Evolutionary conservation across 495 filamentous ascomycete species (phyloP), one percentile per base, ranked within the genome.

Genomic region (Penicillium samsonianum): DNA sequence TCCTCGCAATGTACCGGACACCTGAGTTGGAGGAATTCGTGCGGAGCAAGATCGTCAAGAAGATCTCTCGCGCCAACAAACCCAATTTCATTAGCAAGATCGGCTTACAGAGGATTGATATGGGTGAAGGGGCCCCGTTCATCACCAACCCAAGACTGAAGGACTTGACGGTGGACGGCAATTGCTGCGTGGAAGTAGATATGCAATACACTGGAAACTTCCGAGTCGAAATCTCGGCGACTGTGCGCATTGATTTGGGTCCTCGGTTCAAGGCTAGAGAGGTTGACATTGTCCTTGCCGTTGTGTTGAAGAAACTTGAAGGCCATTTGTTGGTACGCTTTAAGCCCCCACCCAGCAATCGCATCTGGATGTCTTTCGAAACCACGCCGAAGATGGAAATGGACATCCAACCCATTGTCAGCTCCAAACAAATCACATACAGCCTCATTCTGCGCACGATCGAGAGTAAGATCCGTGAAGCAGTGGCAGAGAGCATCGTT

Each of bases 331-430:
- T 96, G 55, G 77, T 97, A 53, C 87, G 89, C 53, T 87, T 96
- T 71, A 98, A 98, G 69, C 92, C 94, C 22, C 90, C 94, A 31
- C 94, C 94, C 1, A 96, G 90, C 73, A 98, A 98, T 70, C 85
- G 94, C 25, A 69, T 96, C 38, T 98, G 94, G 94, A 84, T 98
- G 62, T 86, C 92, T 14, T 98, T 98, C 62, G 89, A 95, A 66
- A 85, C 85, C 9, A 89, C 89, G 83, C 94, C 94, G 7, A 91
- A 90, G 60, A 90, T 98, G 76, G 91, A 91, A 48, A 86, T 98
- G 79, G 83, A 85, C 20, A 91, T 98, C 47, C 89, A 97, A 67
- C 94, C 94, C 6, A 91, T 98, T 59, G 91, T 98, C 49, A 96
- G 92, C 72, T 88, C 90, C 7, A 87, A 93, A 52, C 92, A 97